Evolutionary conservation across 208 protist species (phyloP), one percentile per base, ranked within the genome.

Genomic region (Wallacemonas sp.): DNA sequence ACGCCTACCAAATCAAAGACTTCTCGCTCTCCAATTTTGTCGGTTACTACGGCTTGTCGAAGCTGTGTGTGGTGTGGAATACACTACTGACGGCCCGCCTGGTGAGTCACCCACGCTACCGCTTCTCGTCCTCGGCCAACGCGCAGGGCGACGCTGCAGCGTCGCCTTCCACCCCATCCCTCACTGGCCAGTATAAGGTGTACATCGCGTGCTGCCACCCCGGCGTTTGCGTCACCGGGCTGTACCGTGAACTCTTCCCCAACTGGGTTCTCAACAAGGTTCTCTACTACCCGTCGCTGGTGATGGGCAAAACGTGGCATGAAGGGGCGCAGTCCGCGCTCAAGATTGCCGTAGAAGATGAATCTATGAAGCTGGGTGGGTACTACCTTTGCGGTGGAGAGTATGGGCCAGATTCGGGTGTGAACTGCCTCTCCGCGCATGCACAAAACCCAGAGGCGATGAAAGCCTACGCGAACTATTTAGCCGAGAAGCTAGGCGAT

Each of bases 51-150:
- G 90, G 90, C 0, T 74, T 96, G 15, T 93, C 85, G 1, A 96
- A 96, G 66, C 68, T 96, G 41, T 93, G 87, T 51, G 74, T 90
- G 5, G 68, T 93, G 44, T 96, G 90, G 87, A 93, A 92, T 67
- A 93, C 90, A 6, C 66, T 61, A 9, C 47, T 95, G 28, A 73
- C 91, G 28, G 81, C 84, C 1, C 79, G 76, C 6, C 75, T 22
- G 1, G 4, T 22, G 56, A 41, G 34, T 42, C 30, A 47, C 0
- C 31, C 54, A 28, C 1, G 45, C 58, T 28, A 75, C 36, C 38
- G 44, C 69, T n/a, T 39, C 38, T 0, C 9, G 21, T 3, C 54
- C 21, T 21, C 28, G 28, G 26, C 21, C 15, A 14, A 44, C n/a
- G 11, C 17, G 24, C 21, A 24, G 2, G 36, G 15, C 27, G 36